A percentile compares a stretch with the other conserved stretches of the same genome.
These are phyloP conservation scores for Spiromastix sp. DNA, from an alignment of 2,329 filamentous ascomycete species.

Conservation along the genomic window DNA sequence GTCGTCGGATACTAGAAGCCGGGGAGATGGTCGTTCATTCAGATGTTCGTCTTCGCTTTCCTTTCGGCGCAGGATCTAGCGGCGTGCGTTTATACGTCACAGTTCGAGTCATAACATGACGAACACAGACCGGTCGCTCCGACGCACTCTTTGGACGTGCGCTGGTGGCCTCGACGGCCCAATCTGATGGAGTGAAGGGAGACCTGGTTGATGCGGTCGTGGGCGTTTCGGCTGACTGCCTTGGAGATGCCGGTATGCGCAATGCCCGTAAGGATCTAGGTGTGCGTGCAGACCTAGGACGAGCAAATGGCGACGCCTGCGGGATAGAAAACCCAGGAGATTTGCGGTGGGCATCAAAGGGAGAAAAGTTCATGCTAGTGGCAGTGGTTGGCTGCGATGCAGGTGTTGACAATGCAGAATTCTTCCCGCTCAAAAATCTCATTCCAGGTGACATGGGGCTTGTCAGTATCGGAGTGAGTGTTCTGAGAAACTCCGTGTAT, in stretches of 20 bases:
- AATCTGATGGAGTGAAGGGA: conserved; percentile 67
- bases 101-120: conserved; percentile 87
- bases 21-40: too few relatives aligned
- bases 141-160: conserved; percentile 52
- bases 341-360: conserved; percentile 42
- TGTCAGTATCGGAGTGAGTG: conserved; percentile 59
- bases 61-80: conserved; percentile 82
- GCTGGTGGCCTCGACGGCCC: conserved; percentile 61
- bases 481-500: conserved; percentile 88
- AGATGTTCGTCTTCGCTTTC: conserved; percentile 70
- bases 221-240: conserved; percentile 43
- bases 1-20: too few relatives aligned
- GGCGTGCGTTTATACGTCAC: conserved; percentile 70
- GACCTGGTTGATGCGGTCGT: conserved; percentile 57
- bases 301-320: conserved; percentile 49
- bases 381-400: conserved; percentile 31
- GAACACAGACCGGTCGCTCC: conserved; percentile 57
- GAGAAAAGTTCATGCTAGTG: conserved; percentile 35
- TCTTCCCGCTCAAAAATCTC: conserved; percentile 34
- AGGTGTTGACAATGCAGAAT: conserved; percentile 20
- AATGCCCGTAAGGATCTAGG: conserved; percentile 50
- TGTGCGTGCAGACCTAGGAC: conserved; percentile 46
- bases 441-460: conserved; percentile 54
- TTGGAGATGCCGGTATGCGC: conserved; percentile 67
- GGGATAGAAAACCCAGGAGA: conserved; percentile 50